Base-by-base conservation (phyloP, 306 rosid species). In the Senna siamea region DNA sequence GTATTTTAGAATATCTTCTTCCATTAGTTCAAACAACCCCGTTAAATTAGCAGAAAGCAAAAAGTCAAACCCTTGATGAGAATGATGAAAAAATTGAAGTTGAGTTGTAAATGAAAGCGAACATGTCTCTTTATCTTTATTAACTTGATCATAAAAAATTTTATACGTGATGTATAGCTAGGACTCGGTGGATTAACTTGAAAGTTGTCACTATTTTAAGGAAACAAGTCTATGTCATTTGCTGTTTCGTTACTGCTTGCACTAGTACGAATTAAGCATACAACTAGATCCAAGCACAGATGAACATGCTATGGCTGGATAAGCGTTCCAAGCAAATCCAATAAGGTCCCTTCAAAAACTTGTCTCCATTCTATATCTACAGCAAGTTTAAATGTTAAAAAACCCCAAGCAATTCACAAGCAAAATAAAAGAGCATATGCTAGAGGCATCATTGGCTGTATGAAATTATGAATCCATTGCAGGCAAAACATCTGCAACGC, bases 391-490 rank as follows among this genome's bases (percentile, higher is more conserved):
- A 57, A 35, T 11, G n/a, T 40, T 18, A n/a, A 17, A 63, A 44
- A 55, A 8, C 23, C 55, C 14, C 22, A 18, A 15, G 55, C 4
- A 15, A 26, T 43, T 53, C 73, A 54, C 18, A 4, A 41, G 46
- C 22, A 38, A 26, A 63, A 50, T 53, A 46, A 1, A 37, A 43
- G 7, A 34, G 13, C 4, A 11, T 2, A 65, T 69, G 28, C 9
- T 6, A 23, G 23, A 38, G 19, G 30, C 61, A 40, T 7, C 28
- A 15, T 2, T 14, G 11, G 46, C 40, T 37, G 44, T 64, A 76
- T 69, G 60, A 47, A 51, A 54, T 59, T 61, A 32, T 26, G 47
- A 55, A 48, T 59, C 50, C 65, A 63, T 10, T 17, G 51, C 67
- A 19, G n/a, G 37, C 18, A 70, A 47, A 48, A 55, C 19, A 73